Evolutionary conservation across 257 asterid genomes (phyloP).

Genomic region (Fraxinus anomala): DNA sequence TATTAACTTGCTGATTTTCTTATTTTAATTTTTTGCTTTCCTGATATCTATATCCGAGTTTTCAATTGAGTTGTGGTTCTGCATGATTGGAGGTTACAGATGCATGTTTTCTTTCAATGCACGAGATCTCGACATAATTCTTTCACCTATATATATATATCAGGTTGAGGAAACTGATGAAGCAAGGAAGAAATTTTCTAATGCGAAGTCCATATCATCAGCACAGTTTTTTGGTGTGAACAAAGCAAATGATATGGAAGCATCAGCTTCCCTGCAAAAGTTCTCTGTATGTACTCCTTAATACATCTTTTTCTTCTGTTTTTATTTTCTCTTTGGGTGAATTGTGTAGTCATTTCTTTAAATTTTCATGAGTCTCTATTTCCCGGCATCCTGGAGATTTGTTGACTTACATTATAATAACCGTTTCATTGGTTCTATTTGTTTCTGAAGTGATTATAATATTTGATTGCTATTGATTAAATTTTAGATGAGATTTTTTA

Average conservation of each 20-base stretch:
- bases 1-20: neutral
- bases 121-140: slow-evolving; percentile 5
- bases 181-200: slow-evolving; percentile 94
- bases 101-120: neutral
- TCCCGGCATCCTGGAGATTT: neutral
- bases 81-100: neutral
- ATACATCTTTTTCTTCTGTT: slow-evolving; percentile 8
- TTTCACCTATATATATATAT: slow-evolving; percentile 23
- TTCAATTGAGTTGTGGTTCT: slow-evolving; percentile 12
- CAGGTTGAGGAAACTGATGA: slow-evolving; percentile 97
- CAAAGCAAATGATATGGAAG: slow-evolving; percentile 55
- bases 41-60: neutral
- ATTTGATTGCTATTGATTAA: neutral
- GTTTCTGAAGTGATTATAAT: neutral
- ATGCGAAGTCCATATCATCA: slow-evolving; percentile 96
- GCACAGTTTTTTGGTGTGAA: slow-evolving; percentile 87
- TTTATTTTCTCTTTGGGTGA: slow-evolving; percentile 6
- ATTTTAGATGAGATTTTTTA: neutral
- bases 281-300: slow-evolving; percentile 63
- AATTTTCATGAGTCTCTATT: neutral
- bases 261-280: slow-evolving; percentile 80
- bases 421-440: neutral
- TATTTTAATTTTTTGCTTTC: neutral
- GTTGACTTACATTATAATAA: neutral
- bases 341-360: slow-evolving; percentile 5